Evolutionary conservation across 306 rosid species (phyloP), one percentile per base, ranked within the genome.

Genomic region (Castanea mollissima): DNA sequence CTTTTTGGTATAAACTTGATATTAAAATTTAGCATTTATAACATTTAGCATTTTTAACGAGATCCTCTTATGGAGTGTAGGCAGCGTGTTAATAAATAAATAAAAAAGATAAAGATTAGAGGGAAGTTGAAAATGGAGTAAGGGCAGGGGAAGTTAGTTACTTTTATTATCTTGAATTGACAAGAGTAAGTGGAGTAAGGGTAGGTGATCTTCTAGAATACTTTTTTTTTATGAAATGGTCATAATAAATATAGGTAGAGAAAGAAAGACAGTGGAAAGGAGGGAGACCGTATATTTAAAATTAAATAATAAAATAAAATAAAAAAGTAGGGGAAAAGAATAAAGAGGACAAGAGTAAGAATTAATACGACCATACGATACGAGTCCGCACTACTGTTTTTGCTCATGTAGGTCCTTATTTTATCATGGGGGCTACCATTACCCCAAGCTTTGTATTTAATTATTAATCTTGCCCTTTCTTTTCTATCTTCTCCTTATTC

Each of bases 191-290:
- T 86, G 83, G 91, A 86, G 83, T 67, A 49, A 79, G 86, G 74
- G 82, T 83, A 55, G 83, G 81, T 59, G 74, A 52, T 76, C 80
- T 88, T 88, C 91, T 86, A 86, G 91, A 88, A 86, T 5, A 29
- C 83, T 75, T 35, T 81, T 81, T 13, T 64, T 20, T 81, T 20
- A 74, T 49, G 25, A 68, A 76, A 79, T 78, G 65, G 68, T 31
- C 52, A 71, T 58, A 27, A 85, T 63, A 21, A 31, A 72, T 60
- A 71, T 73, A 55, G 73, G 59, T 75, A 57, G 78, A 78, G 59
- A 76, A 68, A 67, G 78, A 78, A 67, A 76, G 69, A 67, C 73
- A 81, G 77, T 55, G 79, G 77, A 81, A 80, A 80, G 74, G 34
- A 71, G 77, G 51, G 73, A 78, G 75, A 73, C 75, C 78, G 38